A percentile compares a stretch with the other conserved stretches of the same genome.
Conservation (phyloP, 345 rosid genomes). For the Salix arbutifolia region DNA sequence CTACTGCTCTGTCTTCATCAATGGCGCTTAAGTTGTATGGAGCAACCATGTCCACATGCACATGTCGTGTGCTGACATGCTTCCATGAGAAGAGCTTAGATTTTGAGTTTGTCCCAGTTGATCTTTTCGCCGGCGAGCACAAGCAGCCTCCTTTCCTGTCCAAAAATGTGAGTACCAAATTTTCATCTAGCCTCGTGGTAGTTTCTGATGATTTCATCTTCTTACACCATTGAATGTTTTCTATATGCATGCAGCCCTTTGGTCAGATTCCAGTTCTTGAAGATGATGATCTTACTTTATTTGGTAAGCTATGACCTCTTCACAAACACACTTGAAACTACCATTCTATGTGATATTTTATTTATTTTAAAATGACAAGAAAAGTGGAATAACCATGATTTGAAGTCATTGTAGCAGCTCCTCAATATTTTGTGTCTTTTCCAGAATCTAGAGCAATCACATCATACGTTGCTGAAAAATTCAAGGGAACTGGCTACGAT, state of each 20-base stretch:
- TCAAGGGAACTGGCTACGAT: slow-evolving; percentile 50
- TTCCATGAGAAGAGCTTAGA: slow-evolving; percentile 66
- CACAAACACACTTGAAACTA: too few species aligned
- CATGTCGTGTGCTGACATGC: slow-evolving; percentile 55
- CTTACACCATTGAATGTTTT: not conserved
- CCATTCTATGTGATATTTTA: too few species aligned
- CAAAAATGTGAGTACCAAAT: slow-evolving; percentile 43
- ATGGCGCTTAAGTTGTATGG: slow-evolving; percentile 70
- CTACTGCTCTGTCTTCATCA: not conserved
- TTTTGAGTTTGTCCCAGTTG: slow-evolving; percentile 58
- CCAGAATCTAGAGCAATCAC: slow-evolving; percentile 83
- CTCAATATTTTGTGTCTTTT: not conserved
- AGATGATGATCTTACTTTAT: slow-evolving; percentile 70
- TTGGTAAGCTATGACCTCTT: slow-evolving; percentile 38
- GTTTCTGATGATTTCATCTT: not conserved
- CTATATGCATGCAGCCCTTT: slow-evolving; percentile 32
- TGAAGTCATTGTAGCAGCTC: too few species aligned
- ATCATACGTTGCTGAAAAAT: slow-evolving; percentile 54
- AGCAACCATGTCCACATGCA: slow-evolving; percentile 62
- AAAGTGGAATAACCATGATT: too few species aligned
- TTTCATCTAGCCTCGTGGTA: not conserved
- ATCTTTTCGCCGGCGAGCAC: slow-evolving; percentile 63
- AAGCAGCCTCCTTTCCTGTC: slow-evolving; percentile 55
- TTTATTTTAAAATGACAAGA: too few species aligned
- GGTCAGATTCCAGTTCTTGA: slow-evolving; percentile 79